A percentile compares a stretch with the other conserved stretches of the same genome.
Conservation (phyloP, 495 filamentous ascomycete genomes). For the Oidiodendron maius region DNA sequence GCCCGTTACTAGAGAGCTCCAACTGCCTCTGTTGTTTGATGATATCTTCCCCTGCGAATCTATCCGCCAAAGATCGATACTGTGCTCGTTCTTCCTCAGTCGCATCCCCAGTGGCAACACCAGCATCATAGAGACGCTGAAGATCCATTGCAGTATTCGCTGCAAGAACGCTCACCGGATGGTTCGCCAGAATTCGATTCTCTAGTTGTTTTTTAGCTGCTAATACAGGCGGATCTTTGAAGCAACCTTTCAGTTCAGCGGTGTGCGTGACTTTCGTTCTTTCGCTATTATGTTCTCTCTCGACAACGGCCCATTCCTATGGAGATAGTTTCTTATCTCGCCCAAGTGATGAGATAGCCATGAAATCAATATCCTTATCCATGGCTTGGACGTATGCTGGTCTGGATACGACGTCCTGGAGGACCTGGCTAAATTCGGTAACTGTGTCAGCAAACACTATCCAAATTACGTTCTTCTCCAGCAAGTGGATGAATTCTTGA, state of each 20-base stretch:
- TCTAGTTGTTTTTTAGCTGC: constrained; percentile 12
- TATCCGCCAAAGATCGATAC: constrained; percentile 24
- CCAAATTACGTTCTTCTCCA: too few relatives aligned
- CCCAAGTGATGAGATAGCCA: too few relatives aligned
- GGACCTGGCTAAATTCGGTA: too few relatives aligned
- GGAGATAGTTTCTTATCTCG: background rate
- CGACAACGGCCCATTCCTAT: background rate
- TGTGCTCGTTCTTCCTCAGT: constrained; percentile 25
- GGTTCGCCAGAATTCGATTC: background rate
- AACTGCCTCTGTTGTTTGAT: constrained; percentile 23
- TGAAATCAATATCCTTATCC: too few relatives aligned
- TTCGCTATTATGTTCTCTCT: background rate
- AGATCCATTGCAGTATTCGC: constrained; percentile 6
- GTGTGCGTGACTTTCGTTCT: too few relatives aligned
- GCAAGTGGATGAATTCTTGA: constrained; percentile 5
- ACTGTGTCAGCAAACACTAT: too few relatives aligned
- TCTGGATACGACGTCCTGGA: too few relatives aligned
- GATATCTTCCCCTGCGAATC: constrained; percentile 24
- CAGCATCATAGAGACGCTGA: constrained; percentile 21
- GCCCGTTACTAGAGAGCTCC: constrained; percentile 24
- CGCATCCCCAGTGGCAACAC: constrained; percentile 26
- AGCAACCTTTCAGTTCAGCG: too few relatives aligned
- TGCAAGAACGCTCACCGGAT: constrained; percentile 3
- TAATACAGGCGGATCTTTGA: too few relatives aligned
- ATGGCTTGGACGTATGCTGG: too few relatives aligned